Base-by-base conservation (phyloP, 2,329 filamentous ascomycete species). In the Monosporascus sp. region DNA sequence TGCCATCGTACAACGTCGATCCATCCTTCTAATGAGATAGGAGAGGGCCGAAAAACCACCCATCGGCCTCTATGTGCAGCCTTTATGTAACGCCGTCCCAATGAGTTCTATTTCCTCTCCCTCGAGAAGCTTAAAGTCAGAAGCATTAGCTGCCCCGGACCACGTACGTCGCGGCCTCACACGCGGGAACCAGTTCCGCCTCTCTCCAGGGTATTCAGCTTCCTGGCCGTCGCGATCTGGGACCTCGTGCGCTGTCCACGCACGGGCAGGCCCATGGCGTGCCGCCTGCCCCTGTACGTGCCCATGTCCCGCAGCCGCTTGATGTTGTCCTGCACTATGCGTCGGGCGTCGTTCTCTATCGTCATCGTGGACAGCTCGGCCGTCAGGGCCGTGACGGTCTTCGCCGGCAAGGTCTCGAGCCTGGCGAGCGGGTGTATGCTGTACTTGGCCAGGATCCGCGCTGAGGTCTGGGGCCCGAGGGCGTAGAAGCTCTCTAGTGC, bases 181-280 rank as follows among this genome's bases (percentile, higher is more conserved):
- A 57, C 51, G 46, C 57, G 56, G 31, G 57, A 63, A 17, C 57
- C 22, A 17, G 35, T 53, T 18, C 72, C 71, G 50, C 59, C 62
- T 54, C 80, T 74, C 57, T 84, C 76, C 43, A 85, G 65, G 58
- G 67, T 74, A 70, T 88, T 88, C 67, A 88, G 72, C 67, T 79
- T 86, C 69, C 76, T 80, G 47, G 83, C 77, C 25, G 77, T 85
- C 58, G 74, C 67, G 59, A 79, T 86, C 71, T 88, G 93, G 68
- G 77, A 89, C 68, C 89, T 86, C 55, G 94, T 97, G 64, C 81
- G 83, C 75, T 99, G 94, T 62, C 94, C 94, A 62, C 94, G 82
- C 51, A 94, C 93, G 4, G 94, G 94, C 74, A 97, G 74, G 56
- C 87, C 84, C 87, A 97, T 92, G 53, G 93, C 93, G 77, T 99